Evolutionary conservation across 2,329 filamentous ascomycete genomes (phyloP), one percentile per base, ranked within the genome.

Genomic region (Phyllachora maydis): DNA sequence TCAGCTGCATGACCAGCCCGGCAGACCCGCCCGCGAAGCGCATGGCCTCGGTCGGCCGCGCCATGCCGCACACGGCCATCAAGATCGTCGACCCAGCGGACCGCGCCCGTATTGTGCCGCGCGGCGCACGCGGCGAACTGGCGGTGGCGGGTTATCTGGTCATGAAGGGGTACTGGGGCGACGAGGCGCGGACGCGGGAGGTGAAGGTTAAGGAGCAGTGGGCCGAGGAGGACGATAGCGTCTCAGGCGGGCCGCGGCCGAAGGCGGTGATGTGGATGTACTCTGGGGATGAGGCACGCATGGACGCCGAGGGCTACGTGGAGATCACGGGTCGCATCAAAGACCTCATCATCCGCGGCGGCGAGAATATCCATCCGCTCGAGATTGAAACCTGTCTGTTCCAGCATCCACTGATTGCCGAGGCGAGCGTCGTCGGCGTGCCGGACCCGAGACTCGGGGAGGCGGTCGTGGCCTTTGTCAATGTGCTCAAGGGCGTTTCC

Each of bases 281-380:
- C 47, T 90, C 76, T 0, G 88, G 88, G 11, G 88, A 98, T 39
- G 85, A 95, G 52, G 88, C 82, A 2, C 52, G 56, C 24, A 90
- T 95, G 64, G 79, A 90, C 30, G 56, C 49, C 4, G 59, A 82
- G 14, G 88, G 85, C 3, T 95, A 82, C 41, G 65, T 93, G 3
- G 64, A 65, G 35, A 92, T 95, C 39, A 93, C 82, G 1, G 81
- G 83, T 3, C 61, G 83, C 10, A 85, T 92, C 41, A 95, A 95
- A 48, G 88, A 98, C 42, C 49, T 95, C 26, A 93, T 98, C 36
- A 95, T 95, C 41, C 66, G 81, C 14, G 85, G 78, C 14, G 88
- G 88, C 13, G 88, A 95, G 45, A 98, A 98, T 43, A 92, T 93
- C 26, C 79, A 92, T 43, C 88, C 88, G 0, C 56, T 92, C 5